Evolutionary conservation across 1,284 basidiomycete genomes (phyloP), one percentile per base, ranked within the genome.

Genomic region (Cystobasidium slooffiae): DNA sequence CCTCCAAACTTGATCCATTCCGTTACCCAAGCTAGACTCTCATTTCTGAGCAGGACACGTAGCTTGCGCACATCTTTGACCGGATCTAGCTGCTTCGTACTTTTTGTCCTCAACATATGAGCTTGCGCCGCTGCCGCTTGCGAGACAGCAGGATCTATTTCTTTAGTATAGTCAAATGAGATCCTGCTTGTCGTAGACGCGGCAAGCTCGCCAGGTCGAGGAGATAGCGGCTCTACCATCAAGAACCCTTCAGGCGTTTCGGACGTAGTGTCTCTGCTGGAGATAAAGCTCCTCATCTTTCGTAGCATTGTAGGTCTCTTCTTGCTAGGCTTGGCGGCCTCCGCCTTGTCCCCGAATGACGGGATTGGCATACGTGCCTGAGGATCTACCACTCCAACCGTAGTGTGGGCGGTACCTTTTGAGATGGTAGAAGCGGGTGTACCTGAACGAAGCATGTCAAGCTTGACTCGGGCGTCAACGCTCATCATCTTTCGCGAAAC

Each of bases 1-100:
- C 97, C 96, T 6, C 93, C 93, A 10, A 87, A 82, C 63, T 87
- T 86, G 53, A 97, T 81, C 81, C 98, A 99, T n/a, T 90, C 88
- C 76, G 90, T 86, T n/a, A 97, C 90, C 96, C 97, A 99, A 59
- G 89, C 87, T 6, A 94, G 92, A 8, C 89, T 86, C 82, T 97
- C 94, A 79, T 95, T 94, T 74, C 94, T 84, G 37, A 97, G 84
- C 77, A 95, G 81, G 75, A 96, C 76, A 53, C 76, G 67, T 62
- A 81, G 68, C 64, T 77, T 82, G 72, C 90, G 85, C 55, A 94
- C 81, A 81, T 91, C 92, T 82, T 93, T 92, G 44, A 91, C 85
- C 6, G 86, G 83, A 76, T 92, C 90, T 0, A 93, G 52, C 0
- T 10, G n/a, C 6, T 47, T 67, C 7, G 43, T 41, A 6, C 52